Percentiles rank a stretch among this genome's conserved stretches.
phyloP scores from a whole-genome alignment of 768 basidiomycete genomes.

The Rhodotorula sphaerocarpa region DNA sequence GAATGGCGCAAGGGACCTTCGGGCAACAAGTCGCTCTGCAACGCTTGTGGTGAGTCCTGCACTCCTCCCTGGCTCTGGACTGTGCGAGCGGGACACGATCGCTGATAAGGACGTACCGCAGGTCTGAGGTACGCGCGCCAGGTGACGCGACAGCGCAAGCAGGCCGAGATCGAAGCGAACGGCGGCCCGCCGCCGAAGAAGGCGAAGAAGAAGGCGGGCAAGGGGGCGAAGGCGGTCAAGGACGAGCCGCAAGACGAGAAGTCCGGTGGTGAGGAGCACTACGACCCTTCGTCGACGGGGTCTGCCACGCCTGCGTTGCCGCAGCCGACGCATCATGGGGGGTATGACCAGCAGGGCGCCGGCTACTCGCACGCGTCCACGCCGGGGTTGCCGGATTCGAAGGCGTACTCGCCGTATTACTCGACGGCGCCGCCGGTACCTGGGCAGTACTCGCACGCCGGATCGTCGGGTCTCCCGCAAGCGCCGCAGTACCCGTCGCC shows the following conservation, averaged over 20 bases:
- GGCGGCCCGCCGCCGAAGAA: neutral
- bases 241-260: neutral
- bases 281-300: no score
- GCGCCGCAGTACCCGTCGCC: conserved; percentile 3
- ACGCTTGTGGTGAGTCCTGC: conserved; percentile 26
- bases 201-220: conserved; percentile 15
- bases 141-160: conserved; percentile 25
- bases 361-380: conserved; percentile 2
- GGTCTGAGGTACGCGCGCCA: conserved; percentile 32
- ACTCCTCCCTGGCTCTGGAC: neutral
- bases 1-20: conserved; percentile 38
- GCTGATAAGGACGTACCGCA: neutral
- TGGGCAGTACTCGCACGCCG: conserved; percentile 6
- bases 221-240: neutral
- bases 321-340: neutral
- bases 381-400: neutral
- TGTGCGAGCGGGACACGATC: neutral
- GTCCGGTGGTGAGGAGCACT: no score
- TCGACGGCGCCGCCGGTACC: conserved; percentile 1
- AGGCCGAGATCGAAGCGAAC: conserved; percentile 15
- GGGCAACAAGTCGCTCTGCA: conserved; percentile 31
- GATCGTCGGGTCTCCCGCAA: conserved; percentile 1
- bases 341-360: neutral
- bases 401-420: conserved; percentile 27
- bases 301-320: neutral